phyloP scores from a whole-genome alignment of 768 basidiomycete species.

The Mycena latifolia region DNA sequence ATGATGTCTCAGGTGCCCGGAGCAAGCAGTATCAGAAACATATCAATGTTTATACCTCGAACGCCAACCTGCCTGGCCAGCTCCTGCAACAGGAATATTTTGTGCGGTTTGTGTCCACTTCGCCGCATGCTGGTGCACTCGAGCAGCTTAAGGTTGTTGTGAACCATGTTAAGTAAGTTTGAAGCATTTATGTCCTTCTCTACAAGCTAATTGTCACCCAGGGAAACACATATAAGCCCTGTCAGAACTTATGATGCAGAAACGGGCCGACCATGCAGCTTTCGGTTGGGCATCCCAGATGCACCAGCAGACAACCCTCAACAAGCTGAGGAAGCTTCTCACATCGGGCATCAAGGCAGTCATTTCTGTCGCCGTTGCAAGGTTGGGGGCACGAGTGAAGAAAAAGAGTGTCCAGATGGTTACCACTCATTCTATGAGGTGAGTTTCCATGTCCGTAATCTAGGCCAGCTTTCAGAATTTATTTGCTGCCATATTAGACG shows the following conservation, averaged over 20 bases:
- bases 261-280: background rate
- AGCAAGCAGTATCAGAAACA: slow-evolving; percentile 52
- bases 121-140: slow-evolving; percentile 48
- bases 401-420: background rate
- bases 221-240: slow-evolving; percentile 8
- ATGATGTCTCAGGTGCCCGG: slow-evolving; percentile 15
- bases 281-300: slow-evolving; percentile 6
- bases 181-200: background rate
- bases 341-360: slow-evolving; percentile 31
- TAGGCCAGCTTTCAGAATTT: no score
- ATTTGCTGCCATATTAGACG: no score
- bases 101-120: slow-evolving; percentile 45
- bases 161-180: background rate
- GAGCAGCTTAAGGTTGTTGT: slow-evolving; percentile 22
- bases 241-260: slow-evolving; percentile 11
- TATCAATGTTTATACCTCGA: slow-evolving; percentile 47
- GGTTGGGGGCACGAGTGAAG: slow-evolving; percentile 22
- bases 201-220: background rate
- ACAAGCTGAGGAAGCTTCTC: slow-evolving; percentile 32
- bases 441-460: no score
- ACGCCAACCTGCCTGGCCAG: slow-evolving; percentile 43
- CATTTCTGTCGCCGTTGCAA: slow-evolving; percentile 28
- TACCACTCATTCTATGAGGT: background rate
- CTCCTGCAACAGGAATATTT: slow-evolving; percentile 47
- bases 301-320: slow-evolving; percentile 37